Conservation (phyloP, 1,284 basidiomycete species). For the Cryptococcus sp. region DNA sequence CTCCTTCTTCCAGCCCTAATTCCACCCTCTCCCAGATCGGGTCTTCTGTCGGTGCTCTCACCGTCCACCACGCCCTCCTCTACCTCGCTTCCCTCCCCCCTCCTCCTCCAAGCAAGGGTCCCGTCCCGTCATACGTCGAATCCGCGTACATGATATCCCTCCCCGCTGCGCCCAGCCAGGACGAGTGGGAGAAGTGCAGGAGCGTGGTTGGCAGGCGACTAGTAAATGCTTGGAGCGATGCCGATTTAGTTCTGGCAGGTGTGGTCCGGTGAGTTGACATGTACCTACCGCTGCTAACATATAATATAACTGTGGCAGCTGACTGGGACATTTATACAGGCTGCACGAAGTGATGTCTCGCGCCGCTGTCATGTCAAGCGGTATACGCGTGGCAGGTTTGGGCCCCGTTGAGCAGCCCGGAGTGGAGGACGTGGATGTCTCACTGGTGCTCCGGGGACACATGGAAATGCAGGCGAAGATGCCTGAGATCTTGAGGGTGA, state of each 20-base stretch:
- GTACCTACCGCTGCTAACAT: no score
- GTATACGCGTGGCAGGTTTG: slow-evolving; percentile 49
- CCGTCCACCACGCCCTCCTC: slow-evolving; percentile 54
- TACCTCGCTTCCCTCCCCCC: slow-evolving; percentile 51
- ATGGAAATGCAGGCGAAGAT: slow-evolving; percentile 48
- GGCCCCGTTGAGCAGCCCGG: slow-evolving; percentile 48
- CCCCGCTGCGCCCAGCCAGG: slow-evolving; percentile 51
- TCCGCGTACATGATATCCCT: slow-evolving; percentile 54
- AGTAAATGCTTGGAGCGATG: slow-evolving; percentile 53
- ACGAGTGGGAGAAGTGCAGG: slow-evolving; percentile 52
- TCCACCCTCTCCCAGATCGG: slow-evolving; percentile 50
- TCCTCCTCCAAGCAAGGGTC: slow-evolving; percentile 24
- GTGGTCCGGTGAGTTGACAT: slow-evolving; percentile 52
- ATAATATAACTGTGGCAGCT: no score
- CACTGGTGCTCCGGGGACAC: slow-evolving; percentile 47
- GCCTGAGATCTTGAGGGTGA: slow-evolving; percentile 42
- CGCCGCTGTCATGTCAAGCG: slow-evolving; percentile 45
- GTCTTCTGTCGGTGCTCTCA: slow-evolving; percentile 56
- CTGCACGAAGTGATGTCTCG: slow-evolving; percentile 54
- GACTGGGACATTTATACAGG: slow-evolving; percentile 22
- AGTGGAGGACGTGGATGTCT: slow-evolving; percentile 51
- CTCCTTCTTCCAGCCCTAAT: no score
- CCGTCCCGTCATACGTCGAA: slow-evolving; percentile 53
- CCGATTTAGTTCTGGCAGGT: slow-evolving; percentile 55
- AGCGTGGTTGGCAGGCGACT: slow-evolving; percentile 52